Conservation (phyloP, 1,284 basidiomycete species). For the Cryptococcus maquisensis region DNA sequence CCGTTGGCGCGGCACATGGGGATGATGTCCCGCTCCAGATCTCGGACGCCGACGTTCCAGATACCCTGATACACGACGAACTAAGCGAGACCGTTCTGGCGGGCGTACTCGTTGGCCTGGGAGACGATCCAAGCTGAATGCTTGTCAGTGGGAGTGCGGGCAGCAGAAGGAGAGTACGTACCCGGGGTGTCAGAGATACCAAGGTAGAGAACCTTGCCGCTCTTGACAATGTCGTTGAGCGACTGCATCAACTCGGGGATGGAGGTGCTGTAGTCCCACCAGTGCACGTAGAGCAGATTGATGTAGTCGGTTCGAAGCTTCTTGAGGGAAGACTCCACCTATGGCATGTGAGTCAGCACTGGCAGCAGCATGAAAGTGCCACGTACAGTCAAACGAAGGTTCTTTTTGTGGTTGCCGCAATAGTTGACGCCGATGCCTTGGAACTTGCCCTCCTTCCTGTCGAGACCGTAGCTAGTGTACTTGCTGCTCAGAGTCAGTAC, state of each 20-base stretch:
- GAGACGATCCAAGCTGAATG: constrained; percentile 57
- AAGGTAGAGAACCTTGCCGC: constrained; percentile 48
- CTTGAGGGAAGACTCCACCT: constrained; percentile 35
- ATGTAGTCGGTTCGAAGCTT: constrained; percentile 50
- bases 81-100: constrained; percentile 51
- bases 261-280: constrained; percentile 46
- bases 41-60: constrained; percentile 52
- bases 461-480: constrained; percentile 18
- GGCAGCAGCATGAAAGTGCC: constrained; percentile 21
- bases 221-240: constrained; percentile 40
- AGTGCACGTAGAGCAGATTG: constrained; percentile 41
- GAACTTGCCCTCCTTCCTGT: constrained; percentile 13
- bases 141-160: constrained; percentile 50
- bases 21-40: constrained; percentile 60
- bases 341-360: neutral
- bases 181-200: constrained; percentile 52
- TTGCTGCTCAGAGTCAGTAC: constrained; percentile 8
- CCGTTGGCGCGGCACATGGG: constrained; percentile 54
- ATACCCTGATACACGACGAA: constrained; percentile 57
- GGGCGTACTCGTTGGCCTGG: constrained; percentile 56
- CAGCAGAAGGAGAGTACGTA: constrained; percentile 1
- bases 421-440: constrained; percentile 9
- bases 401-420: constrained; percentile 19
- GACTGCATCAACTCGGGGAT: constrained; percentile 49
- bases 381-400: constrained; percentile 25